Conservation (phyloP, 2,329 filamentous ascomycete species). For the Pestalotiopsis sp. region DNA sequence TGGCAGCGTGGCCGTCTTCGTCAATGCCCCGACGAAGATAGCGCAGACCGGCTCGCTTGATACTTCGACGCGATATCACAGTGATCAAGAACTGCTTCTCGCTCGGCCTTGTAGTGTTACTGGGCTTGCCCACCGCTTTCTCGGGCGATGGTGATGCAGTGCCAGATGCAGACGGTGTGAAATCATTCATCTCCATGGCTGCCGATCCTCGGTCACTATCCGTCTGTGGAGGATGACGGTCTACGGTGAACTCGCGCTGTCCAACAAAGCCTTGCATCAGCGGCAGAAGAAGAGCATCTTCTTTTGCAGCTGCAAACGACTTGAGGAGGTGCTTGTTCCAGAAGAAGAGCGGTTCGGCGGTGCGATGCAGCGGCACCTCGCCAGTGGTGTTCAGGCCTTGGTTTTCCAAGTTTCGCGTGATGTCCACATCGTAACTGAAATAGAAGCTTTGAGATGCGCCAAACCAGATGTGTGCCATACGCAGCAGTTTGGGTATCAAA, state of each 20-base stretch:
- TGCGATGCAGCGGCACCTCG: slow-evolving; percentile 67
- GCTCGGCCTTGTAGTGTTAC: slow-evolving; percentile 39
- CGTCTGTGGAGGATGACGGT: slow-evolving; percentile 59
- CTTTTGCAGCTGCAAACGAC: slow-evolving; percentile 74
- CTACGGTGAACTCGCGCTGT: slow-evolving; percentile 78
- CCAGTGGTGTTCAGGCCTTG: slow-evolving; percentile 36
- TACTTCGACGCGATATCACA: slow-evolving; percentile 85
- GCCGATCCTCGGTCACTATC: slow-evolving; percentile 40
- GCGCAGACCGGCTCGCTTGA: slow-evolving; percentile 82
- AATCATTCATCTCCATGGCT: slow-evolving; percentile 32
- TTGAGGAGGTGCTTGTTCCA: slow-evolving; percentile 83
- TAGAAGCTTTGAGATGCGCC: slow-evolving; percentile 84
- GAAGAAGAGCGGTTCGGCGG: slow-evolving; percentile 80
- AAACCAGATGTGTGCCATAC: slow-evolving; percentile 84
- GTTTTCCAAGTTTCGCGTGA: slow-evolving; percentile 68
- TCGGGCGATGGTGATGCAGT: slow-evolving; percentile 23
- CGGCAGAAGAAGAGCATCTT: slow-evolving; percentile 74
- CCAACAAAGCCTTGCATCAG: slow-evolving; percentile 94
- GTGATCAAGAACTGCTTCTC: slow-evolving; percentile 77
- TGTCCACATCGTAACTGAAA: slow-evolving; percentile 92
- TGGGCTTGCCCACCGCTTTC: slow-evolving; percentile 23
- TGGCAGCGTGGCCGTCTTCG: slow-evolving; percentile 85
- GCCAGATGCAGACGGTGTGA: slow-evolving; percentile 21
- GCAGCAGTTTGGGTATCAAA: slow-evolving; percentile 81
- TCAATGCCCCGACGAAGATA: slow-evolving; percentile 91